Percentiles rank a stretch among this genome's conserved stretches.
phyloP scores from a whole-genome alignment of 164 flowering plant genomes.

The Nelumbo lutea region DNA sequence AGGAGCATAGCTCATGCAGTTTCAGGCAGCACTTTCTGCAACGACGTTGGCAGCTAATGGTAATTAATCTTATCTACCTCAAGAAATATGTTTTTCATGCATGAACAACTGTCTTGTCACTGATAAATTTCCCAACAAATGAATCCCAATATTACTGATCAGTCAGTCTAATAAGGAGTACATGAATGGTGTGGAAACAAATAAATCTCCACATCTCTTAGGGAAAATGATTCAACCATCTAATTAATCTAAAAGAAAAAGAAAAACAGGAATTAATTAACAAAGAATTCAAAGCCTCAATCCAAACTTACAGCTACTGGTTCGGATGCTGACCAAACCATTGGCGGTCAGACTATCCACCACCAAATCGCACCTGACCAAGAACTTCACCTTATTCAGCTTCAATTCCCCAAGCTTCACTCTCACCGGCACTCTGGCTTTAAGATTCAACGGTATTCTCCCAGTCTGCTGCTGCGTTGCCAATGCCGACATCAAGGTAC shows the following conservation, averaged over 20 bases:
- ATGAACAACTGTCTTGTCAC: not conserved
- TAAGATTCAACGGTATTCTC: conserved; percentile 49
- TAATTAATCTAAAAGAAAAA: not conserved
- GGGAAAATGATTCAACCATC: not conserved
- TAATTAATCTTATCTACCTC: no score
- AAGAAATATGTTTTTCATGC: no score
- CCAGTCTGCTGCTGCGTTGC: conserved; percentile 53
- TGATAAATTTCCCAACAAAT: not conserved
- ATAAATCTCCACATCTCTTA: not conserved
- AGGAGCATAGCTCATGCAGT: no score
- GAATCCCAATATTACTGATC: not conserved
- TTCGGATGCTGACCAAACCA: conserved; percentile 36
- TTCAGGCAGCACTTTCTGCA: no score
- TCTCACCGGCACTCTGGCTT: conserved; percentile 62
- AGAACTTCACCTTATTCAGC: conserved; percentile 56
- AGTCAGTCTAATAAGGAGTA: no score
- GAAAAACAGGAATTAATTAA: not conserved
- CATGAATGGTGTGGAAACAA: not conserved
- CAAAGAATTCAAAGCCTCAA: conserved; percentile 32
- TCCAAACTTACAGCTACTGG: conserved; percentile 54
- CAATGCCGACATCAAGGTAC: conserved; percentile 27
- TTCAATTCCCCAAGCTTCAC: conserved; percentile 67
- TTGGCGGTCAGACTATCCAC: conserved; percentile 46
- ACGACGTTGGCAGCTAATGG: no score
- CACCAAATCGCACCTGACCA: conserved; percentile 48